phyloP scores from a whole-genome alignment of 176 grass and related monocot species.

The Olyra latifolia region DNA sequence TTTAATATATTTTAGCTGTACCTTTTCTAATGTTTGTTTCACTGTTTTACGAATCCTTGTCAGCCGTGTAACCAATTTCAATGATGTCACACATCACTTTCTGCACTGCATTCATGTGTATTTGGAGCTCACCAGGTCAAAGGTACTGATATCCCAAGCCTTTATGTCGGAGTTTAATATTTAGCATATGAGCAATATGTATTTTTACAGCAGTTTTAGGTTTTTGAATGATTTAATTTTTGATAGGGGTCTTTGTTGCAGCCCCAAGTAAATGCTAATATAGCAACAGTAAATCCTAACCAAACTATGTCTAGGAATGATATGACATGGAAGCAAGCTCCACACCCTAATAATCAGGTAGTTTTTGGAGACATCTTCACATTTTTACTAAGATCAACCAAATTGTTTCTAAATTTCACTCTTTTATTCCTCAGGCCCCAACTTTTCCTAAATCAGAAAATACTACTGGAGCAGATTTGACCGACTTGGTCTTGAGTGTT shows the following conservation, averaged over 20 bases:
- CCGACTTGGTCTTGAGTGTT: constrained; percentile 60
- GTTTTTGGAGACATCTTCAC: neutral
- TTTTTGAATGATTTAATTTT: constrained; percentile 20
- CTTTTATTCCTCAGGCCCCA: constrained; percentile 39
- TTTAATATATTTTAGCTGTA: neutral
- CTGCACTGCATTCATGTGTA: constrained; percentile 84
- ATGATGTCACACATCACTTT: constrained; percentile 83
- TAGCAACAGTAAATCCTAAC: constrained; percentile 22
- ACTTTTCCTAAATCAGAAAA: constrained; percentile 16
- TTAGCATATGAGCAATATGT: neutral
- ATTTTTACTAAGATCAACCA: neutral
- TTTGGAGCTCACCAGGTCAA: constrained; percentile 64
- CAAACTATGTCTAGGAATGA: constrained; percentile 27
- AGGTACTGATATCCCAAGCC: constrained; percentile 45
- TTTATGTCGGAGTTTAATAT: constrained; percentile 21
- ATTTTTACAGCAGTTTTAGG: neutral
- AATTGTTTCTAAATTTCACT: constrained; percentile 8
- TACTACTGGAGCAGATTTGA: constrained; percentile 28
- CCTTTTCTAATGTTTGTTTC: constrained; percentile 22
- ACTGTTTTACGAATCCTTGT: constrained; percentile 29
- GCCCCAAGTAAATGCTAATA: constrained; percentile 33
- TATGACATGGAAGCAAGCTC: constrained; percentile 40
- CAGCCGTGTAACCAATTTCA: constrained; percentile 79
- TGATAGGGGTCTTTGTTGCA: constrained; percentile 2
- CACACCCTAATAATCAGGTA: constrained; percentile 44